A percentile compares a stretch with the other conserved stretches of the same genome.
Conservation (phyloP, 1,284 basidiomycete species). For the Porogramme epimiltina region DNA sequence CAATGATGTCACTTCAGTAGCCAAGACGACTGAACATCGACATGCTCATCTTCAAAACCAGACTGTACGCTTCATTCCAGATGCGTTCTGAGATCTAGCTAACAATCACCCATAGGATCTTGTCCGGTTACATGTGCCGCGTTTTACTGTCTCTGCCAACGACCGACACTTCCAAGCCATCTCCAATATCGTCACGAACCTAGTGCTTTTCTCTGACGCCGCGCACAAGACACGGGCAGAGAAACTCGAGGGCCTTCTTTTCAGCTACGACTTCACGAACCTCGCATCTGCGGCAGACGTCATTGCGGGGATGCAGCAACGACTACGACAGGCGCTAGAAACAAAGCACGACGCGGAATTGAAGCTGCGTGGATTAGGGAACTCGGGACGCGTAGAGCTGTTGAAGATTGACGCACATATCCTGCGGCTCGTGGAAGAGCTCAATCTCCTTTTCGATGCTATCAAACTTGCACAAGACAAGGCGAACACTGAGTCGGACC, state of each 20-base stretch:
- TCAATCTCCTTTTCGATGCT: conserved; percentile 88
- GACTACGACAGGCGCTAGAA: conserved; percentile 71
- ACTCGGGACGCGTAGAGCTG: conserved; percentile 55
- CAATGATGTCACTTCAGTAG: conserved; percentile 62
- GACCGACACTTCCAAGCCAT: conserved; percentile 87
- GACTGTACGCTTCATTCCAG: conserved; percentile 52
- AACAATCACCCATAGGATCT: conserved; percentile 65
- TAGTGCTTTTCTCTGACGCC: conserved; percentile 88
- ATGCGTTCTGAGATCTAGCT: conserved; percentile 2
- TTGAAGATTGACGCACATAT: conserved; percentile 80
- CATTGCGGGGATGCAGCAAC: conserved; percentile 75
- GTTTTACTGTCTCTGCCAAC: conserved; percentile 88
- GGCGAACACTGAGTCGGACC: conserved; percentile 69
- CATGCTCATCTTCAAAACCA: conserved; percentile 79
- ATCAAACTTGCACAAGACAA: conserved; percentile 84
- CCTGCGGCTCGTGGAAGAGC: conserved; percentile 76
- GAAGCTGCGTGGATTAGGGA: conserved; percentile 39
- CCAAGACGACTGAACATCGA: conserved; percentile 38
- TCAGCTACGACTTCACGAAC: conserved; percentile 92
- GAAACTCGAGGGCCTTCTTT: conserved; percentile 82
- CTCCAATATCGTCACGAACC: conserved; percentile 86
- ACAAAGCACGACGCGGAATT: conserved; percentile 55
- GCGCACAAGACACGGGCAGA: conserved; percentile 78
- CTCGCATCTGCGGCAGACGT: conserved; percentile 67
- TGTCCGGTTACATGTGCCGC: conserved; percentile 79